A percentile compares a stretch with the other conserved stretches of the same genome.
Evolutionary conservation across 2,329 filamentous ascomycete species (phyloP).

Genomic region (Furcasterigmium sp.): DNA sequence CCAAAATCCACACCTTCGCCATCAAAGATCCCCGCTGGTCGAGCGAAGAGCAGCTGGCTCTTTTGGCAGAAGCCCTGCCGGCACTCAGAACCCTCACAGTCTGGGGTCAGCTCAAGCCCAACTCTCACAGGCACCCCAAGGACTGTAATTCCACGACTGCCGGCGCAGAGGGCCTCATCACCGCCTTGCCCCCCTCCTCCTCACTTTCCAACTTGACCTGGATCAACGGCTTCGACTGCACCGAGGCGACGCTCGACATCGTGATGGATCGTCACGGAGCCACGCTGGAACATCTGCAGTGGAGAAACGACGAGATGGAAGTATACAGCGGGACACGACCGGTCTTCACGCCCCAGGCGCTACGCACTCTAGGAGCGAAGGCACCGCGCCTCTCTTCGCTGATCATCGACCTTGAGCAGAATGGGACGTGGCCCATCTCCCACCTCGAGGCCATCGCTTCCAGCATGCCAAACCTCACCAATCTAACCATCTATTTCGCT

Average conservation of each 20-base stretch:
- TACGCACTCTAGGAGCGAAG: background rate
- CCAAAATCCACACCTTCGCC: background rate
- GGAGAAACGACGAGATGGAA: slow-evolving; percentile 2
- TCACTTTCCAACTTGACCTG: slow-evolving; percentile 6
- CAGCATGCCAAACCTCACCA: slow-evolving; percentile 2
- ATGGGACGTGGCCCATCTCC: slow-evolving; percentile 2
- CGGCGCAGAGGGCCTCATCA: slow-evolving; percentile 2
- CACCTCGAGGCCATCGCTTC: slow-evolving; percentile 4
- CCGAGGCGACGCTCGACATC: background rate
- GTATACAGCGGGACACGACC: background rate
- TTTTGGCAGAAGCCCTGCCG: background rate
- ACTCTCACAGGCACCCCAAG: no score
- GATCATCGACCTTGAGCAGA: slow-evolving; percentile 7
- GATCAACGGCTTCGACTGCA: background rate
- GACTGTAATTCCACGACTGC: no score
- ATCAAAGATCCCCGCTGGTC: background rate
- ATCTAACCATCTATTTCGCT: slow-evolving; percentile 5
- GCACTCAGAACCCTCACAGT: slow-evolving; percentile 2
- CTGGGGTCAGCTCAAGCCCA: background rate
- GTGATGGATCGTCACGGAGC: slow-evolving; percentile 3
- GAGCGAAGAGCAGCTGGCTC: background rate
- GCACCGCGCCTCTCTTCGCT: slow-evolving; percentile 1
- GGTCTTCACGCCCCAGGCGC: background rate
- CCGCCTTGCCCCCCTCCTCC: background rate
- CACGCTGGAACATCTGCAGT: slow-evolving; percentile 4